These are phyloP conservation scores for Monsonia emarginata DNA, from an alignment of 441 rosid genomes.

Conservation along the genomic window DNA sequence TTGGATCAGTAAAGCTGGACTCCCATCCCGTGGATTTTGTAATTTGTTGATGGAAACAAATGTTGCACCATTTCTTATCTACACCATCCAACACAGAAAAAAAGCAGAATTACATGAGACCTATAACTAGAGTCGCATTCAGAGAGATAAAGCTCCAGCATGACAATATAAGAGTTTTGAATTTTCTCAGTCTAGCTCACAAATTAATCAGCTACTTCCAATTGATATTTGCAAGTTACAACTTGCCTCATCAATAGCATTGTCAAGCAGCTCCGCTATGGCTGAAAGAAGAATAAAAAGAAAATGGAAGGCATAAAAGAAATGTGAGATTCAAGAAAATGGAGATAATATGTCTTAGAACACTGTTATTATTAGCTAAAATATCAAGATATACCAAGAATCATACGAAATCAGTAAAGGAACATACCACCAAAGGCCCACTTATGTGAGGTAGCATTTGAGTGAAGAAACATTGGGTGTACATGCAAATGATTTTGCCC, in stretches of 20 bases:
- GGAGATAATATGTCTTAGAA: neutral
- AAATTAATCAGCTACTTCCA: neutral
- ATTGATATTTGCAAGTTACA: neutral
- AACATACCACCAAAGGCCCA: constrained; percentile 28
- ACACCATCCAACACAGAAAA: neutral
- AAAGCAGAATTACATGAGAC: neutral
- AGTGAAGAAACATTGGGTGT: constrained; percentile 27
- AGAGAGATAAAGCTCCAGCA: too few relatives aligned
- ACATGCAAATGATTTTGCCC: constrained; percentile 19
- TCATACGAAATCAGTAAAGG: neutral
- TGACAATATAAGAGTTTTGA: too few relatives aligned
- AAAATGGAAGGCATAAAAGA: neutral
- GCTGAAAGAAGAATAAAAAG: constrained; percentile 17
- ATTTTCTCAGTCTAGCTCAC: neutral
- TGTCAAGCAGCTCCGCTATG: constrained; percentile 25
- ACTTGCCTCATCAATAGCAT: constrained; percentile 23
- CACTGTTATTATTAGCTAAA: neutral
- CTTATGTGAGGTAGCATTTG: constrained; percentile 30
- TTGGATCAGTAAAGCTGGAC: constrained; percentile 22
- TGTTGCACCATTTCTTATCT: constrained; percentile 24
- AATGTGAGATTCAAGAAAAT: neutral
- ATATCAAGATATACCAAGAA: neutral
- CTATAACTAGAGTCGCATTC: neutral
- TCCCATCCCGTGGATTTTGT: constrained; percentile 21
- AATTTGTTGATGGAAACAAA: constrained; percentile 15